phyloP scores from a whole-genome alignment of 176 grass and related monocot species.

The Leersia perrieri region DNA sequence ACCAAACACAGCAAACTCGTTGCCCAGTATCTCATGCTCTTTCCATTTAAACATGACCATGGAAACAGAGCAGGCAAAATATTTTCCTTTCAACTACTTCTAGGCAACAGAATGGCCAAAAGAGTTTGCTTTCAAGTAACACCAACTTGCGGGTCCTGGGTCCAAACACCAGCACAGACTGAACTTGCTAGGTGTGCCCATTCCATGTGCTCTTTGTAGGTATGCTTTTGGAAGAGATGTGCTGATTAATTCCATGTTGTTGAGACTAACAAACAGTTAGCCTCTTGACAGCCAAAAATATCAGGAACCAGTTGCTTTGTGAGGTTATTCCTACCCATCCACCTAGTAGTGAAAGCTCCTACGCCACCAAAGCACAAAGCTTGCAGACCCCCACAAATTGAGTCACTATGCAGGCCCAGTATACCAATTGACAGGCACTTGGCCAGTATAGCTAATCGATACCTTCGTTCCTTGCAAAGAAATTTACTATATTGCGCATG shows the following conservation, averaged over 20 bases:
- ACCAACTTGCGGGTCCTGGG: not conserved
- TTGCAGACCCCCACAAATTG: conserved; percentile 9
- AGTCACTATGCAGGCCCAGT: not conserved
- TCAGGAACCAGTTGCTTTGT: conserved; percentile 1
- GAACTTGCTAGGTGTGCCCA: not conserved
- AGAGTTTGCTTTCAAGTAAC: conserved; percentile 22
- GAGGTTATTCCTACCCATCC: conserved; percentile 9
- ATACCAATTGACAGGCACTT: conserved; percentile 17
- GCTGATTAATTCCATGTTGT: not conserved
- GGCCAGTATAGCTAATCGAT: not conserved
- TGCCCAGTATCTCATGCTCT: not conserved
- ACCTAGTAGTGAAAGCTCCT: conserved; percentile 11
- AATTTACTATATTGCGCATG: conserved; percentile 20
- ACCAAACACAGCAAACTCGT: not conserved
- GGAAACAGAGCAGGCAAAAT: not conserved
- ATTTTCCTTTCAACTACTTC: not conserved
- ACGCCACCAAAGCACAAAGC: conserved; percentile 10
- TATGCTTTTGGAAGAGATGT: not conserved
- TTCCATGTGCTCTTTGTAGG: conserved; percentile 1
- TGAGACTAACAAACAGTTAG: not conserved
- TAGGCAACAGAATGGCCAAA: not conserved
- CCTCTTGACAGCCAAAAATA: not conserved
- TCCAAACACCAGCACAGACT: not conserved
- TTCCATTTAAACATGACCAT: not conserved
- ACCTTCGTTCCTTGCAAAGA: not conserved